These are phyloP conservation scores for Dactylellina sp. DNA, from an alignment of 2,329 filamentous ascomycete genomes.

Conservation along the genomic window DNA sequence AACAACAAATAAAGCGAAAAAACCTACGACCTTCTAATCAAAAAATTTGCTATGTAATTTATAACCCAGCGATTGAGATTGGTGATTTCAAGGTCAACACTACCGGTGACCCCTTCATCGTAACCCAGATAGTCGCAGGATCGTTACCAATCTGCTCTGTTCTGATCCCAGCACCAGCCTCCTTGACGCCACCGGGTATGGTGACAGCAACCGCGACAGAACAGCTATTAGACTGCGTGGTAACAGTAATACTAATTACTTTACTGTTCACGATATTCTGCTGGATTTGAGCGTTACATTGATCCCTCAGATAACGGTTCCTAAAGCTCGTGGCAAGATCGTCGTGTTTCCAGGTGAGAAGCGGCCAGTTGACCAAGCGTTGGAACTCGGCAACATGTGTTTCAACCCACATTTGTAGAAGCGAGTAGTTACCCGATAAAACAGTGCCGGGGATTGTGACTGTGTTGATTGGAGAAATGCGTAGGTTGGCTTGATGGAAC, in stretches of 20 bases:
- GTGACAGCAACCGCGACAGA: slow-evolving; percentile 69
- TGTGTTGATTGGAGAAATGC: slow-evolving; percentile 66
- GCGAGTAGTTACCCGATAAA: slow-evolving; percentile 65
- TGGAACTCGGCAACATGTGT: slow-evolving; percentile 69
- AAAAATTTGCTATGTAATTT: background rate
- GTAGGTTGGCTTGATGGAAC: slow-evolving; percentile 75
- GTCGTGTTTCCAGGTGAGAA: slow-evolving; percentile 70
- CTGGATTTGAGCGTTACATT: slow-evolving; percentile 67
- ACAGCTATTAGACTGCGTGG: slow-evolving; percentile 66
- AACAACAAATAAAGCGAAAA: no score
- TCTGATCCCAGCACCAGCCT: slow-evolving; percentile 65
- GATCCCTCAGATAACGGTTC: slow-evolving; percentile 69
- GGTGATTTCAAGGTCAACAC: slow-evolving; percentile 65
- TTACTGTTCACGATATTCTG: slow-evolving; percentile 28
- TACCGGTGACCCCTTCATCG: slow-evolving; percentile 65
- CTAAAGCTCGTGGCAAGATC: slow-evolving; percentile 69
- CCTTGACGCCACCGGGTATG: slow-evolving; percentile 65
- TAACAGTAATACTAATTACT: slow-evolving; percentile 63
- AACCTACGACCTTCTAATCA: no score
- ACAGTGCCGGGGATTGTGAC: slow-evolving; percentile 65
- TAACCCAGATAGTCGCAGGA: slow-evolving; percentile 68
- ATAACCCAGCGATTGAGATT: slow-evolving; percentile 58
- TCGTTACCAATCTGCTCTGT: slow-evolving; percentile 70
- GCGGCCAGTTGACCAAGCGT: slow-evolving; percentile 69
- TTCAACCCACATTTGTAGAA: slow-evolving; percentile 72